Percentiles rank a stretch among this genome's conserved stretches.
phyloP scores from a whole-genome alignment of 305 asterid genomes.

The Solanum chacoense region DNA sequence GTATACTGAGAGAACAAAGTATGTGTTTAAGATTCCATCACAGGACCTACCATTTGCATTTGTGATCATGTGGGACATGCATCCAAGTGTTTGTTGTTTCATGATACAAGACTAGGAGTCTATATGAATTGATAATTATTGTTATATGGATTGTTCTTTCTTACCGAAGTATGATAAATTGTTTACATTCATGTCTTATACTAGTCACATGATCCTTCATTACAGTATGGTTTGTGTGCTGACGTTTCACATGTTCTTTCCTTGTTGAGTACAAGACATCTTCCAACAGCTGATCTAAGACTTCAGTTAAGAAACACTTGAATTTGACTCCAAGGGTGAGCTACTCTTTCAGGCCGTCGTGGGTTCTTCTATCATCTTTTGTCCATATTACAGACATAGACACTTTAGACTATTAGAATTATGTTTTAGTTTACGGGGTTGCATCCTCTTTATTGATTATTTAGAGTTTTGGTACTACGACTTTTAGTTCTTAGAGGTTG shows the following conservation, averaged over 20 bases:
- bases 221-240: background rate
- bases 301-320: background rate
- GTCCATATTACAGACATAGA: no score
- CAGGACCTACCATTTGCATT: background rate
- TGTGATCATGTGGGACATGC: background rate
- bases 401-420: background rate
- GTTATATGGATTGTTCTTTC: background rate
- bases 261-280: background rate
- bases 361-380: background rate
- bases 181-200: background rate
- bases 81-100: background rate
- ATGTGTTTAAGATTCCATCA: background rate
- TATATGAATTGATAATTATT: background rate
- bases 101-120: background rate
- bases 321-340: background rate
- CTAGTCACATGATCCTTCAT: background rate
- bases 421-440: no score
- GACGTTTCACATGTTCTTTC: background rate
- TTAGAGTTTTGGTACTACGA: background rate
- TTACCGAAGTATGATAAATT: background rate
- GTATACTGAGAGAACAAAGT: background rate
- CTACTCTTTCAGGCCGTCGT: background rate
- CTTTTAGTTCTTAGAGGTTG: background rate
- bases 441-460: background rate
- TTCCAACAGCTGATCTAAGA: background rate